Base-by-base conservation (phyloP, 495 filamentous ascomycete species). In the Amphirosellinia nigrospora region DNA sequence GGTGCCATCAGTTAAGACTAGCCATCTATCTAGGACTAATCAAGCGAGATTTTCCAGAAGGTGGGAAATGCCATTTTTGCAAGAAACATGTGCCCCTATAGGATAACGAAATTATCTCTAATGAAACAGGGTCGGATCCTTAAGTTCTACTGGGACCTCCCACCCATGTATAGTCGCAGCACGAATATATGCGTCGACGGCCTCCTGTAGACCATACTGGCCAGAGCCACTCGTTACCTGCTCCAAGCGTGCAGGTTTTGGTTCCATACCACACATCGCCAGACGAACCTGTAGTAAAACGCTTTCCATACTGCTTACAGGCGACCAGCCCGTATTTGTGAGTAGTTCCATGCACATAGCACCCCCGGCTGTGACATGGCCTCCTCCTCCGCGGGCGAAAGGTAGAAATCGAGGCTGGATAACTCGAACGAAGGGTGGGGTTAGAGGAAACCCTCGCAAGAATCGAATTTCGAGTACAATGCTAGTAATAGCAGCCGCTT, bases 331-430 rank as follows among this genome's bases (percentile, higher is more conserved):
- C 11, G 88, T 83, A 73, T 90, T 92, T 3, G 94, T 97, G 43
- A 98, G 86, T 8, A 97, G 84, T 79, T 98, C 91, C 92, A 97
- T 94, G 79, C 94, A 97, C 79, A 98, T 85, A 1, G 94, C 91
- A 1, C 94, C 94, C 3, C 94, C 94, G n/a, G 81, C 75, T 0
- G 94, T 97, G 66, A 98, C 91, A 77, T 98, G 94, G 1, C 94
- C 94, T 23, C 94, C 94, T 28, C 94, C 94, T 13, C 94, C 93
- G 6, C 81, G 50, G 52, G 78, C 74, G 76, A 94, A 93, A 13
- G 86, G 81, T 43, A 93, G 79, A 79, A 97, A 96, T 9, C 90
- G 89, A 0, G 94, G 94, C 15, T 91, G 87, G 65, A 98, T 88
- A 9, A 97, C 89, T 3, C 94, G 91, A 34, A 97, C 86, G 73